A percentile compares a stretch with the other conserved stretches of the same genome.
phyloP scores from a whole-genome alignment of 805 yeast genomes.

The Saccharomycopsis selenospora region DNA sequence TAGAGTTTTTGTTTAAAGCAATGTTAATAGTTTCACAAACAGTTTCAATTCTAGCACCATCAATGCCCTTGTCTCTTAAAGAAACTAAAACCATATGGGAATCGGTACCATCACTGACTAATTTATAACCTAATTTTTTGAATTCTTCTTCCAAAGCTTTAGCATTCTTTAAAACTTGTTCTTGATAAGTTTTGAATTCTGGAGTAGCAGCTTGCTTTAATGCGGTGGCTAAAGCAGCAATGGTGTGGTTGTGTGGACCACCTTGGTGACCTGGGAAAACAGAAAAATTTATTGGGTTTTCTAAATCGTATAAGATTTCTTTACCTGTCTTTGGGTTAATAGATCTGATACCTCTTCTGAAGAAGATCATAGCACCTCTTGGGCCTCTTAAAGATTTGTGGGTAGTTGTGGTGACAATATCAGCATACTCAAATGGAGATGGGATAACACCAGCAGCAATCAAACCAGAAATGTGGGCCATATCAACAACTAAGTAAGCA shows the following conservation, averaged over 20 bases:
- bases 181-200: slow-evolving; percentile 86
- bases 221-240: slow-evolving; percentile 95
- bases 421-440: slow-evolving; percentile 95
- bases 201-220: slow-evolving; percentile 88
- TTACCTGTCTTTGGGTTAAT: slow-evolving; percentile 85
- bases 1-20: slow-evolving; percentile 94
- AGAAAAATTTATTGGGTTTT: slow-evolving; percentile 91
- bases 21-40: slow-evolving; percentile 91
- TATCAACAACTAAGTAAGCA: slow-evolving; percentile 91
- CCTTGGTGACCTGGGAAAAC: slow-evolving; percentile 99
- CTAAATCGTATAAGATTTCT: slow-evolving; percentile 85
- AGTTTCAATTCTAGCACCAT: slow-evolving; percentile 95
- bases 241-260: slow-evolving; percentile 99
- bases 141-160: slow-evolving; percentile 71
- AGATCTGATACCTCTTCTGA: slow-evolving; percentile 90
- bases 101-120: slow-evolving; percentile 94
- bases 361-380: slow-evolving; percentile 99
- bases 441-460: slow-evolving; percentile 94
- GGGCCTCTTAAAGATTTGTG: slow-evolving; percentile 99
- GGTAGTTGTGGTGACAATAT: slow-evolving; percentile 96
- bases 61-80: slow-evolving; percentile 82
- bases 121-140: slow-evolving; percentile 51
- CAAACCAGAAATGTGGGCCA: slow-evolving; percentile 98
- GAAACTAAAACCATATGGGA: slow-evolving; percentile 92
- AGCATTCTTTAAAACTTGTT: slow-evolving; percentile 83